A percentile compares a stretch with the other conserved stretches of the same genome.
These are phyloP conservation scores for Stenogyne calaminthoides DNA, from an alignment of 305 asterid species.

Conservation along the genomic window DNA sequence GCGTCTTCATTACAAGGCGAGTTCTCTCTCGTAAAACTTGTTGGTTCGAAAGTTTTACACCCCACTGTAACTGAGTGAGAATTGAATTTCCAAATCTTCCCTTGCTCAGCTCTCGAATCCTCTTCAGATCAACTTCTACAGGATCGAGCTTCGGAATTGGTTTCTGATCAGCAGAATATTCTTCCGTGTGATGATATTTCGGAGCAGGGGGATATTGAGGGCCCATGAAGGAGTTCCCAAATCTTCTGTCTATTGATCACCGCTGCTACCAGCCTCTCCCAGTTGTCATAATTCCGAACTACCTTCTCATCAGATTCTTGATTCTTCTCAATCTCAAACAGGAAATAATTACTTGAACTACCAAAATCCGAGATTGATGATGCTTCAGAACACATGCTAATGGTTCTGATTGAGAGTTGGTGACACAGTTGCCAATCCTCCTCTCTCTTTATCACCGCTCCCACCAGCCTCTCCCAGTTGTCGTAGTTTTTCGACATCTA, in stretches of 20 bases:
- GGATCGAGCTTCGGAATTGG: background rate
- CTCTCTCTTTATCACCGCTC: background rate
- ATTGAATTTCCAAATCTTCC: background rate
- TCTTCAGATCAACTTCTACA: too few species aligned
- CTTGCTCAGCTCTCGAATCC: background rate
- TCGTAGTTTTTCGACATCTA: background rate
- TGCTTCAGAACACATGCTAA: background rate
- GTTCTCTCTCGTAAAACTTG: background rate
- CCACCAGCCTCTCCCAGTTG: slow-evolving; percentile 3
- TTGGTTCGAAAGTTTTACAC: background rate
- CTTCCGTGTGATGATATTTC: too few species aligned
- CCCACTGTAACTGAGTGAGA: background rate
- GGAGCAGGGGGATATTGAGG: too few species aligned
- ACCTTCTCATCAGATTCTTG: too few species aligned
- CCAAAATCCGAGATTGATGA: background rate
- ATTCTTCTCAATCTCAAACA: background rate
- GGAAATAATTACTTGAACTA: background rate
- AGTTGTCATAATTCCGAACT: too few species aligned
- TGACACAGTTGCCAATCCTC: background rate
- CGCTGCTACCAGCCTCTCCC: too few species aligned
- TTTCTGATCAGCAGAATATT: too few species aligned
- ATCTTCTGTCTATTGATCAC: too few species aligned
- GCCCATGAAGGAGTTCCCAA: too few species aligned
- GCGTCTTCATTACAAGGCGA: slow-evolving; percentile 7
- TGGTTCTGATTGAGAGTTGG: background rate